phyloP scores from a whole-genome alignment of 129 eudicot genomes.

The Chrysanthemum lavandulifolium region DNA sequence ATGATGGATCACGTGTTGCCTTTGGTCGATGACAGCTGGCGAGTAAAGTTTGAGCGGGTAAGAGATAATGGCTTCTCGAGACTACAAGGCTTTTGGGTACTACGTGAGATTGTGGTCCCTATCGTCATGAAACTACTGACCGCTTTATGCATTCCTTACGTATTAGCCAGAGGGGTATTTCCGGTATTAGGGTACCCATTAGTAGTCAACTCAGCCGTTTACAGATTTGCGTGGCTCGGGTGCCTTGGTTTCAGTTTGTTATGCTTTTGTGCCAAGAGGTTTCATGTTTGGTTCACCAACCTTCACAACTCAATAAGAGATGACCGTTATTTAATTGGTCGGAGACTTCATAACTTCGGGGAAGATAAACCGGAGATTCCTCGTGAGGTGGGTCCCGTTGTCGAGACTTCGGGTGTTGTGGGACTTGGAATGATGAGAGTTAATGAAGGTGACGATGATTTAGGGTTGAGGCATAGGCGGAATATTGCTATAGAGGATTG shows the following conservation, averaged over 20 bases:
- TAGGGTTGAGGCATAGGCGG: constrained; percentile 60
- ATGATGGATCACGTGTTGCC: constrained; percentile 92
- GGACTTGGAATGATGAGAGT: constrained; percentile 12
- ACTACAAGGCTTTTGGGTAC: constrained; percentile 90
- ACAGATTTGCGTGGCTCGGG: constrained; percentile 92
- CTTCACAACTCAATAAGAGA: constrained; percentile 88
- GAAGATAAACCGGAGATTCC: constrained; percentile 37
- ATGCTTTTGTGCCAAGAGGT: constrained; percentile 78
- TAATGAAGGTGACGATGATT: constrained; percentile 30
- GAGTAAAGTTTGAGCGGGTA: constrained; percentile 82
- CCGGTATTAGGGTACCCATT: constrained; percentile 85
- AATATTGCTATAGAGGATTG: constrained; percentile 41
- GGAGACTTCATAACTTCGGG: constrained; percentile 84
- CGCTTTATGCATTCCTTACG: constrained; percentile 92
- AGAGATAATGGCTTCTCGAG: constrained; percentile 88
- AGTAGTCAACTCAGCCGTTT: constrained; percentile 81
- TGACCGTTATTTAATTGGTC: constrained; percentile 86
- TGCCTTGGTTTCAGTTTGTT: constrained; percentile 66
- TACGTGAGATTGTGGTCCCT: constrained; percentile 81
- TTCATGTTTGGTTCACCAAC: constrained; percentile 93
- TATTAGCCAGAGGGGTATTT: constrained; percentile 73
- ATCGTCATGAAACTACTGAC: constrained; percentile 83
- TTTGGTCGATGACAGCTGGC: constrained; percentile 80
- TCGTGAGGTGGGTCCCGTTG: neutral
- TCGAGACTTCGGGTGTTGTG: constrained; percentile 2